A percentile compares a stretch with the other conserved stretches of the same genome.
These are phyloP conservation scores for Eutrema heterophyllum DNA, from an alignment of 345 rosid genomes.

Conservation along the genomic window DNA sequence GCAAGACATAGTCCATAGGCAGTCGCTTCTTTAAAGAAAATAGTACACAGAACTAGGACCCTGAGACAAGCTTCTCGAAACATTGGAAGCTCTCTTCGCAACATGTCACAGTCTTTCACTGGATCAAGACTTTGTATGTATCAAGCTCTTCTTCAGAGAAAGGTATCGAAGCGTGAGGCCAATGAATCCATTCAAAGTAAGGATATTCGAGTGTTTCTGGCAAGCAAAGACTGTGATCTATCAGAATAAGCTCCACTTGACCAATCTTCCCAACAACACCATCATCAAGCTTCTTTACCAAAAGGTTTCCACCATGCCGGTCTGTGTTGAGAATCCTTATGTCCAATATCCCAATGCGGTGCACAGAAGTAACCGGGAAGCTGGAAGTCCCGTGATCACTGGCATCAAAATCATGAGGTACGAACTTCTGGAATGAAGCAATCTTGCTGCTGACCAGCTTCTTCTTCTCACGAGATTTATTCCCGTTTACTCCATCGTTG, in stretches of 20 bases:
- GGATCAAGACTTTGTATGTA: slow-evolving; percentile 48
- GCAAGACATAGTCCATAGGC: slow-evolving; percentile 38
- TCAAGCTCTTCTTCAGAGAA: slow-evolving; percentile 70
- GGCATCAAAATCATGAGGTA: slow-evolving; percentile 75
- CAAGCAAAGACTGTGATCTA: slow-evolving; percentile 69
- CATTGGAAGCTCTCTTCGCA: slow-evolving; percentile 53
- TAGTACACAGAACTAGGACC: slow-evolving; percentile 47
- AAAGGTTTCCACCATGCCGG: slow-evolving; percentile 64
- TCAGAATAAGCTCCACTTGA: slow-evolving; percentile 56
- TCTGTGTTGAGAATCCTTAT: slow-evolving; percentile 69
- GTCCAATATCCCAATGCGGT: slow-evolving; percentile 70
- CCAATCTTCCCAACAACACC: slow-evolving; percentile 43
- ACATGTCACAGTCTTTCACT: slow-evolving; percentile 44
- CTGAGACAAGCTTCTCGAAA: slow-evolving; percentile 59
- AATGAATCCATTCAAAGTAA: slow-evolving; percentile 69
- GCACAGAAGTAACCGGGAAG: slow-evolving; percentile 60
- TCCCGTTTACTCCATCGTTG: slow-evolving; percentile 53
- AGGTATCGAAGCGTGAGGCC: slow-evolving; percentile 71
- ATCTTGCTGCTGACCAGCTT: slow-evolving; percentile 57
- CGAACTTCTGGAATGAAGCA: slow-evolving; percentile 69
- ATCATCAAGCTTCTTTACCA: slow-evolving; percentile 54
- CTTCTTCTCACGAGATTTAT: slow-evolving; percentile 38
- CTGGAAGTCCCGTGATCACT: slow-evolving; percentile 68
- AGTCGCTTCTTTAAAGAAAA: slow-evolving; percentile 61
- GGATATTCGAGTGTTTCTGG: slow-evolving; percentile 68